phyloP scores from a whole-genome alignment of 2,329 filamentous ascomycete species.

The Cercospora sojina region DNA sequence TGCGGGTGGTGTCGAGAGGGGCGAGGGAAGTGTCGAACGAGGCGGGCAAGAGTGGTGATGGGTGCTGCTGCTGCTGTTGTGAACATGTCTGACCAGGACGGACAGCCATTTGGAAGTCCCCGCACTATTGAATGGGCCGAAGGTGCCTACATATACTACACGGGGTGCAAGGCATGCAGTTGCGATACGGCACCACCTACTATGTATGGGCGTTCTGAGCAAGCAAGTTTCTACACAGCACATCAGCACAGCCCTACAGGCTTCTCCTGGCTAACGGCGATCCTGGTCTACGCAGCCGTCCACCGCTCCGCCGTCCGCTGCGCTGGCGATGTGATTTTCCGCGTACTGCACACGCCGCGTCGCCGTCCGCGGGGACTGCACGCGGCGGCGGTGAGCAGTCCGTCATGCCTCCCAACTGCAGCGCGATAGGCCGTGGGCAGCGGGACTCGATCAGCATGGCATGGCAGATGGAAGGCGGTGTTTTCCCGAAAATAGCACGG shows the following conservation, averaged over 20 bases:
- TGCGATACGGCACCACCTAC: neutral
- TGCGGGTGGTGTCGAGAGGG: constrained; percentile 18
- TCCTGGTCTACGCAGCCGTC: neutral
- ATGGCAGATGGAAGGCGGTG: neutral
- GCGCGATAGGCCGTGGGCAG: neutral
- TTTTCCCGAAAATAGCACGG: neutral
- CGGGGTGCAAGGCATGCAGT: neutral
- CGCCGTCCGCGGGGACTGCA: neutral
- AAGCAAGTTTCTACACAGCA: neutral
- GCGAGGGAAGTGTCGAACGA: neutral
- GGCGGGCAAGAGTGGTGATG: neutral
- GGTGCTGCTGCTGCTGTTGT: neutral
- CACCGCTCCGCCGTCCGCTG: neutral
- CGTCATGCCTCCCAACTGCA: neutral
- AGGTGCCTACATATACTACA: neutral
- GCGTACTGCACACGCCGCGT: neutral
- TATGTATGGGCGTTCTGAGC: neutral
- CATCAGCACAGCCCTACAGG: neutral
- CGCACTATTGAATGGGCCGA: neutral
- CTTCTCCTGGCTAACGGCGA: neutral
- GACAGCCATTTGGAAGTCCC: neutral
- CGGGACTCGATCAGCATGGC: neutral
- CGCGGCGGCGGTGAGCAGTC: neutral
- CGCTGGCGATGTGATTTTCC: neutral
- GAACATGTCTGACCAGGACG: neutral